These are phyloP conservation scores for Talinum fruticosum DNA, from an alignment of 148 eudicot genomes.

Conservation along the genomic window DNA sequence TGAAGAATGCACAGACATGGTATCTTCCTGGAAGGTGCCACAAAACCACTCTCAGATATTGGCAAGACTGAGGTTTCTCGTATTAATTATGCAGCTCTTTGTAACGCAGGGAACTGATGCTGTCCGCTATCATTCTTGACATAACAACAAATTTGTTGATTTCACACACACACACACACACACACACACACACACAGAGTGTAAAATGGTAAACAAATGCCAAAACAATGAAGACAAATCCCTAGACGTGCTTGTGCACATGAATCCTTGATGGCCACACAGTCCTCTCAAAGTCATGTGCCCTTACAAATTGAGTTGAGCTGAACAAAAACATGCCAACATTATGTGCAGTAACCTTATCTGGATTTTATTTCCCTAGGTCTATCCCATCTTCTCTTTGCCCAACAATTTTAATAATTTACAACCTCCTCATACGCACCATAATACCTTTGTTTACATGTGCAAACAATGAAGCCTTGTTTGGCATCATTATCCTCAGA, in stretches of 20 bases:
- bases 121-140: not conserved
- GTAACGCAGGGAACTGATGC: not conserved
- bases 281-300: not conserved
- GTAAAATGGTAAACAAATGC: not conserved
- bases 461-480: not conserved
- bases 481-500: not conserved
- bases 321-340: too few relatives aligned
- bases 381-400: not conserved
- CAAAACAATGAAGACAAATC: not conserved
- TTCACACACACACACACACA: not conserved
- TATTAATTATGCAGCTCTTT: not conserved
- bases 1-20: not conserved
- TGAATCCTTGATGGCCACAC: not conserved
- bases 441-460: not conserved
- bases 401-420: not conserved
- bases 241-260: not conserved
- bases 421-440: not conserved
- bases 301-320: not conserved
- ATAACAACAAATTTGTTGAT: too few relatives aligned
- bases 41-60: not conserved
- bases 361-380: too few relatives aligned
- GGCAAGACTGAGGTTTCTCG: not conserved
- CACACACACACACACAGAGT: not conserved
- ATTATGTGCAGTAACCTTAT: not conserved
- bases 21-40: not conserved